Base-by-base conservation (phyloP, 2,329 filamentous ascomycete species). In the Scolecobasidium constrictum region DNA sequence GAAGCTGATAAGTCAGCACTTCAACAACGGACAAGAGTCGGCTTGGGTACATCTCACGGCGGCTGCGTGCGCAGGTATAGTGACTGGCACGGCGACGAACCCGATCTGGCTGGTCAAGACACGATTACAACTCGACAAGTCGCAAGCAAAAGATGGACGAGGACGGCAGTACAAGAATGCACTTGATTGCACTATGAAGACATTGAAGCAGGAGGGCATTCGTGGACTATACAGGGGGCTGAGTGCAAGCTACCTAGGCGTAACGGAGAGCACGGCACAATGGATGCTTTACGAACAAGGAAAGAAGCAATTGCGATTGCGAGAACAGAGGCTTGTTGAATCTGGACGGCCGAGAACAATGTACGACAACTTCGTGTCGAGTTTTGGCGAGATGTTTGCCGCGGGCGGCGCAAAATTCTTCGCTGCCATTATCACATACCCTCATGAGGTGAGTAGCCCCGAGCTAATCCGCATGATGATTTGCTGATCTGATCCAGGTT, bases 31-130 rank as follows among this genome's bases (percentile, higher is more conserved):
- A 38, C 58, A 78, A 52, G 76, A 87, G 56, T 75, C 77, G 12
- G 74, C 83, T 1, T 83, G 77, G 71, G 79, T 94, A 9, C 86
- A 94, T 59, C 70, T 94, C 6, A 67, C 75, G 37, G 81, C 86
- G 1, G 88, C 84, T 4, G 77, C 83, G 1, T 71, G 74, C 13
- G 87, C 88, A 1, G 88, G 88, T 2, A 75, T 95, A 35, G 80
- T 81, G 5, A 95, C 90, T 0, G 85, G 85, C 37, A 95, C 90
- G 1, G 85, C 83, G 17, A 96, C 88, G 28, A 95, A 95, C 62
- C 88, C 88, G 2, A 94, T 96, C 56, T 96, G 88, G 88, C 75
- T 96, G 49, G 78, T 96, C 57, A 96, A 96, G 72, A 96, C 88
- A 33, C 73, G 88, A 22, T 61, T 96, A 52, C 88, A 96, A 64